These are phyloP conservation scores for Penicillium sumatraense DNA, from an alignment of 2,329 filamentous ascomycete species.

Conservation along the genomic window DNA sequence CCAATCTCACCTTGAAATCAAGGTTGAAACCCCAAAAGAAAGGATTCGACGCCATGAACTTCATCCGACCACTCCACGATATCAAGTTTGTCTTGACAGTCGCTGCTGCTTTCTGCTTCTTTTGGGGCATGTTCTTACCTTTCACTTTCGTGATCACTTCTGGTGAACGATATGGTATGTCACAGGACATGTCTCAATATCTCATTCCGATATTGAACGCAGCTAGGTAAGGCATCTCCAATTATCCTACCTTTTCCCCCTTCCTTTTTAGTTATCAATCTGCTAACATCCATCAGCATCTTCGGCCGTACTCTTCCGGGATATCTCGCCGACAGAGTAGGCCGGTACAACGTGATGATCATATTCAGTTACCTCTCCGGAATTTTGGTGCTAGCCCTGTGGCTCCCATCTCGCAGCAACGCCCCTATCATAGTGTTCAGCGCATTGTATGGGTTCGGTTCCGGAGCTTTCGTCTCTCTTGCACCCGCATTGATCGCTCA, in stretches of 20 bases:
- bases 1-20: slow-evolving; percentile 58
- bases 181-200: slow-evolving; percentile 53
- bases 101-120: slow-evolving; percentile 46
- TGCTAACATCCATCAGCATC: slow-evolving; percentile 24
- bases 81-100: slow-evolving; percentile 27
- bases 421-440: slow-evolving; percentile 67
- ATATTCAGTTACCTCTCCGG: slow-evolving; percentile 49
- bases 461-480: slow-evolving; percentile 68
- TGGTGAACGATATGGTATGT: slow-evolving; percentile 57
- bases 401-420: slow-evolving; percentile 59
- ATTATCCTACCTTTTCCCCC: neutral
- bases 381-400: slow-evolving; percentile 52
- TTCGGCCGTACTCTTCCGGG: slow-evolving; percentile 40
- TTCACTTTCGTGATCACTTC: slow-evolving; percentile 56
- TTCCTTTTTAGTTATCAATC: neutral
- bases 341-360: slow-evolving; percentile 47
- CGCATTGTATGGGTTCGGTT: slow-evolving; percentile 71
- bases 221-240: slow-evolving; percentile 36
- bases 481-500: slow-evolving; percentile 69
- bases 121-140: slow-evolving; percentile 64
- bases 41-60: slow-evolving; percentile 20
- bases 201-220: slow-evolving; percentile 61
- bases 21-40: slow-evolving; percentile 40
- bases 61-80: slow-evolving; percentile 29
- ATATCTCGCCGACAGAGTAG: slow-evolving; percentile 35